phyloP scores from a whole-genome alignment of 2,329 filamentous ascomycete genomes.

The Pseudogymnoascus pannorum region DNA sequence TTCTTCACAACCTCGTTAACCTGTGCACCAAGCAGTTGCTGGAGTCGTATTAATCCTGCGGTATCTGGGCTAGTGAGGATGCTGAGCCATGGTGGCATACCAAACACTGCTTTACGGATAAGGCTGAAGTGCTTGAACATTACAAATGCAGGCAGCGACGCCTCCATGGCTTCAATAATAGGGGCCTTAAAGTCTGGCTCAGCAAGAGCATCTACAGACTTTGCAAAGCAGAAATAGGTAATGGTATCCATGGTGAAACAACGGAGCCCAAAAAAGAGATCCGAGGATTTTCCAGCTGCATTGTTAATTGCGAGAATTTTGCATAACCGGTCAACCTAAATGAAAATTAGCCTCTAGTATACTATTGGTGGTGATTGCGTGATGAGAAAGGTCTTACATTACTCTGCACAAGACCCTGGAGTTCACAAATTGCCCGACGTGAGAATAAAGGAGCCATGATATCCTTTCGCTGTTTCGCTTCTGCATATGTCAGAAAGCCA shows the following conservation, averaged over 20 bases:
- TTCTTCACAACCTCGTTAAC: constrained; percentile 16
- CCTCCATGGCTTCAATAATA: constrained; percentile 36
- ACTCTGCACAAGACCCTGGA: constrained; percentile 31
- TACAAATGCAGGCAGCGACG: constrained; percentile 28
- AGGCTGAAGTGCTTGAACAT: constrained; percentile 34
- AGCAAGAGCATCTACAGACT: constrained; percentile 32
- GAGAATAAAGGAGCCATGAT: constrained; percentile 37
- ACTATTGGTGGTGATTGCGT: background rate
- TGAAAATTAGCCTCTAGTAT: constrained; percentile 3
- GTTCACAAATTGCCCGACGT: constrained; percentile 29
- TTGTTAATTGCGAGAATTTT: constrained; percentile 25
- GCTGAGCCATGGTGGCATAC: constrained; percentile 22
- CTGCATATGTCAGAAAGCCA: constrained; percentile 33
- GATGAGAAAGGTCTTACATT: constrained; percentile 22
- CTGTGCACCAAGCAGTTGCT: constrained; percentile 17
- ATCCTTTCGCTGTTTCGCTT: constrained; percentile 35
- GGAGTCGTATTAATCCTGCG: constrained; percentile 18
- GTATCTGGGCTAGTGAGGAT: constrained; percentile 19
- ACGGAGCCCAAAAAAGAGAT: constrained; percentile 30
- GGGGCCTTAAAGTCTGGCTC: constrained; percentile 34
- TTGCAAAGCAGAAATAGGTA: constrained; percentile 35
- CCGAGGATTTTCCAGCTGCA: constrained; percentile 20
- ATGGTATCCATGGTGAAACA: constrained; percentile 34
- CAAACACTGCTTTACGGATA: constrained; percentile 19
- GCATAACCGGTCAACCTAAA: constrained; percentile 28